Conservation (phyloP, 352 stramenopile genomes). For the Peronosclerospora sorghi region DNA sequence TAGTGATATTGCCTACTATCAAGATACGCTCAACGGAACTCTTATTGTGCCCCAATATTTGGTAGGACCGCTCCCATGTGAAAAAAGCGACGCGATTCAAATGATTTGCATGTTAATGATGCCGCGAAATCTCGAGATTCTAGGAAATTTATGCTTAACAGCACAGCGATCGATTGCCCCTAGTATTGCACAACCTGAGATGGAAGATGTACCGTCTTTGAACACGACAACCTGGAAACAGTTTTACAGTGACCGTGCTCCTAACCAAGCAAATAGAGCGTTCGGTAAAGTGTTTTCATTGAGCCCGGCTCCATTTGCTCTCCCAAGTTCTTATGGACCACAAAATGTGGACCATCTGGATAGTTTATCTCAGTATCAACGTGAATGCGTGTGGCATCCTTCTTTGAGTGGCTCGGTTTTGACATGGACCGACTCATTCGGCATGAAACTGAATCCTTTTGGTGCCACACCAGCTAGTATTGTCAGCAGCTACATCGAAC, state of each 20-base stretch:
- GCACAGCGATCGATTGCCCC: constrained; percentile 26
- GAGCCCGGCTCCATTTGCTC: constrained; percentile 7
- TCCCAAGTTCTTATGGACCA: constrained; percentile 6
- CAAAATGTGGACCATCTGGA: constrained; percentile 7
- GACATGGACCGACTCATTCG: constrained; percentile 18
- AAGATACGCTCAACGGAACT: constrained; percentile 1
- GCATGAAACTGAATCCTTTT: constrained; percentile 29
- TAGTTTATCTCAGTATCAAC: constrained; percentile 6
- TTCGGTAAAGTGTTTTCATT: constrained; percentile 6
- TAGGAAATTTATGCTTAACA: constrained; percentile 24
- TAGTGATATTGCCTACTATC: not conserved
- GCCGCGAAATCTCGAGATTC: constrained; percentile 24
- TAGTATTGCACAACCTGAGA: not conserved
- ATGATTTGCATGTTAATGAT: constrained; percentile 36
- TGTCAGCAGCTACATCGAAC: constrained; percentile 23
- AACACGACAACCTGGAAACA: constrained; percentile 11
- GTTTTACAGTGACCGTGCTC: constrained; percentile 9
- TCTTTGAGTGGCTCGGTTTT: constrained; percentile 6
- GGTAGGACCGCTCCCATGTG: constrained; percentile 19
- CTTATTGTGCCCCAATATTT: constrained; percentile 21
- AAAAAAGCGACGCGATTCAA: constrained; percentile 12
- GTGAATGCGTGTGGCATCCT: constrained; percentile 36
- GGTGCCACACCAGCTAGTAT: constrained; percentile 9
- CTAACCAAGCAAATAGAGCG: not conserved
- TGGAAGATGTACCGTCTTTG: not conserved